phyloP scores from a whole-genome alignment of 1,284 basidiomycete species.

The Trichosporon coremiiforme region DNA sequence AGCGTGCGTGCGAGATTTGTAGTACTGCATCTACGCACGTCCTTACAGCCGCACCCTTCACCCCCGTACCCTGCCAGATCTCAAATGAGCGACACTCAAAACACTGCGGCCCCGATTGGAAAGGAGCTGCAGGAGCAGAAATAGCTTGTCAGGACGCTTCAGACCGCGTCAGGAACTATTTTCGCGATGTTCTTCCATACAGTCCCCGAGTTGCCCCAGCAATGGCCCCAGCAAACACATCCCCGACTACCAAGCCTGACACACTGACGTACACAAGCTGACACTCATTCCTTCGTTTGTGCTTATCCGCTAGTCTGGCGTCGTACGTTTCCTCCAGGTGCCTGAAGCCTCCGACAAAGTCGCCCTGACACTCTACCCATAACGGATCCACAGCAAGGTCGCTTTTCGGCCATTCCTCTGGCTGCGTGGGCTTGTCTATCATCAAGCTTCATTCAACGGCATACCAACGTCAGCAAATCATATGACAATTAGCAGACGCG shows the following conservation, averaged over 20 bases:
- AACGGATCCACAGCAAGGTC: neutral
- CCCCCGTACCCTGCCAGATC: neutral
- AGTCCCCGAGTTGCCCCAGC: neutral
- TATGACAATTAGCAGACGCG: neutral
- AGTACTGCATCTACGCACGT: too few relatives aligned
- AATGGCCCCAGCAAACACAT: neutral
- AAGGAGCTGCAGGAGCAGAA: neutral
- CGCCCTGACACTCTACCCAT: neutral
- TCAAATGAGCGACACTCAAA: conserved; percentile 5
- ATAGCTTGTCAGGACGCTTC: neutral
- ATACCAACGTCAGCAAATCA: neutral
- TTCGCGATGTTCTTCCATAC: conserved; percentile 8
- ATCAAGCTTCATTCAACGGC: neutral
- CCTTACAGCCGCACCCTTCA: neutral
- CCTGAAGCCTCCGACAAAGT: neutral
- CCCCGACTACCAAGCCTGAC: conserved; percentile 1
- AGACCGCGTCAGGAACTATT: neutral
- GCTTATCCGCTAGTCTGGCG: neutral
- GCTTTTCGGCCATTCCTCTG: conserved; percentile 11
- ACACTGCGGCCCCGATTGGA: neutral
- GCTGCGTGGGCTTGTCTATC: neutral
- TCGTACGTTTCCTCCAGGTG: neutral
- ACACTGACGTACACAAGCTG: neutral
- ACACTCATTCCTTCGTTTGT: conserved; percentile 2
- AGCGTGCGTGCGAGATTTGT: neutral